Percentiles rank a stretch among this genome's conserved stretches.
Evolutionary conservation across 257 asterid species (phyloP).

Genomic region (Nicotiana benthamiana): DNA sequence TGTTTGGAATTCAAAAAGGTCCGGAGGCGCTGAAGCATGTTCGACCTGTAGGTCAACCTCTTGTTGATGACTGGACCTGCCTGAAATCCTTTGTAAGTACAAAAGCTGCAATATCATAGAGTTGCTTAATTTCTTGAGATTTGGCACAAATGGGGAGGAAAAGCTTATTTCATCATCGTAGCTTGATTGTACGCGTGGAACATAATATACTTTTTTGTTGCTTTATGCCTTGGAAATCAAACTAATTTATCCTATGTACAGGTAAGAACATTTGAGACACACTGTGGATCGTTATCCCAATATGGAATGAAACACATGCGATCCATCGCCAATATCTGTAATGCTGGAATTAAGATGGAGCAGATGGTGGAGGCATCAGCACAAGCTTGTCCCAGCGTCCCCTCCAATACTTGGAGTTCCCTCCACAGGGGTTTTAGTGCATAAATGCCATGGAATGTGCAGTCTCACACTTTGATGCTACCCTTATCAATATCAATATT

Average conservation of each 20-base stretch:
- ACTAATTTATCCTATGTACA: background rate
- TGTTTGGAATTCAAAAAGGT: constrained; percentile 69
- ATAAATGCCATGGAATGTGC: constrained; percentile 20
- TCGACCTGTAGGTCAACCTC: constrained; percentile 74
- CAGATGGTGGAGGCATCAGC: constrained; percentile 77
- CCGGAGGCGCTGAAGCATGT: constrained; percentile 43
- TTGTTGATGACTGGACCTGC: constrained; percentile 84
- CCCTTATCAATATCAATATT: background rate
- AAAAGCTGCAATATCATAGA: background rate
- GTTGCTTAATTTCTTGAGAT: background rate
- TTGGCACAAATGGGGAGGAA: background rate
- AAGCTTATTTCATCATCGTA: background rate
- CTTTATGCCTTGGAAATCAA: background rate
- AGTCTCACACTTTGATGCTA: background rate
- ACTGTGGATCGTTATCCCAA: constrained; percentile 77
- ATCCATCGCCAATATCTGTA: constrained; percentile 79
- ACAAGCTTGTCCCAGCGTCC: constrained; percentile 64
- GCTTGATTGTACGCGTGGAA: background rate
- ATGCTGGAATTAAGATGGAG: constrained; percentile 52
- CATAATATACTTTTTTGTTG: background rate
- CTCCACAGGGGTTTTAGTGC: constrained; percentile 75
- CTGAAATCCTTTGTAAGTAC: constrained; percentile 70
- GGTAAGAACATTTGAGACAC: constrained; percentile 53
- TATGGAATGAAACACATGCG: constrained; percentile 98
- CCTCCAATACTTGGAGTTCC: constrained; percentile 76